Conservation (phyloP, 208 protist species). For the Trypanosoma conorhini region DNA sequence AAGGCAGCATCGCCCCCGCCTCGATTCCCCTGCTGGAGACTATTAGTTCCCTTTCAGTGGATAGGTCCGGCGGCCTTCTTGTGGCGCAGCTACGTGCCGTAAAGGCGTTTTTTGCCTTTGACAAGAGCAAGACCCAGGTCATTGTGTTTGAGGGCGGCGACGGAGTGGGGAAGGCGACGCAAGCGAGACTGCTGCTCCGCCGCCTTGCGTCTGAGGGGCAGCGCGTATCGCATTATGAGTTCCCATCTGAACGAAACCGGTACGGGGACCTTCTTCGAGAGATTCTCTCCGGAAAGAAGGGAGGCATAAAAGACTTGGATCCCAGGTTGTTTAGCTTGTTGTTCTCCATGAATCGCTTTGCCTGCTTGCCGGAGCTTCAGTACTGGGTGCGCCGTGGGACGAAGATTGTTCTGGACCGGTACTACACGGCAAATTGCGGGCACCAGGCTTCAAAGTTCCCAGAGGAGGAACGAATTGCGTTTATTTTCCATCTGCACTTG, state of each 20-base stretch:
- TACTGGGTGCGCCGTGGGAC: constrained; percentile 66
- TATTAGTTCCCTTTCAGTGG: constrained; percentile 39
- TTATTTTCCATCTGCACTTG: constrained; percentile 64
- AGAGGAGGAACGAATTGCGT: constrained; percentile 46
- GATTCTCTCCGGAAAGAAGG: constrained; percentile 84
- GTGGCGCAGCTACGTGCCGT: constrained; percentile 14
- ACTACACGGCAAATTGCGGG: constrained; percentile 91
- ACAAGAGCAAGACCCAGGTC: constrained; percentile 25
- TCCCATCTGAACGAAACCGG: constrained; percentile 74
- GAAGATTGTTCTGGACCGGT: constrained; percentile 85
- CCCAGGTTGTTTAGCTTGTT: constrained; percentile 89
- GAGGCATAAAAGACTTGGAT: constrained; percentile 69
- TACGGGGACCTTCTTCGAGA: constrained; percentile 82
- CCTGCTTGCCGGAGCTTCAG: constrained; percentile 55
- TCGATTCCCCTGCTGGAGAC: constrained; percentile 23
- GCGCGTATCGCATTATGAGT: constrained; percentile 72
- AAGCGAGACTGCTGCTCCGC: constrained; percentile 60
- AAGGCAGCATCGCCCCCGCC: neutral
- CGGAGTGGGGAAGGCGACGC: constrained; percentile 92
- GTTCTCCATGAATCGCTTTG: constrained; percentile 88
- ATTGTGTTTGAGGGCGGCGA: constrained; percentile 92
- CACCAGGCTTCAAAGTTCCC: constrained; percentile 90
- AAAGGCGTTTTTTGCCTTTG: constrained; percentile 36
- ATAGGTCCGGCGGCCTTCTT: neutral
- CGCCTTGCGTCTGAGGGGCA: constrained; percentile 36